These are phyloP conservation scores for Mycena olivaceomarginata DNA, from an alignment of 768 basidiomycete species.

Conservation along the genomic window DNA sequence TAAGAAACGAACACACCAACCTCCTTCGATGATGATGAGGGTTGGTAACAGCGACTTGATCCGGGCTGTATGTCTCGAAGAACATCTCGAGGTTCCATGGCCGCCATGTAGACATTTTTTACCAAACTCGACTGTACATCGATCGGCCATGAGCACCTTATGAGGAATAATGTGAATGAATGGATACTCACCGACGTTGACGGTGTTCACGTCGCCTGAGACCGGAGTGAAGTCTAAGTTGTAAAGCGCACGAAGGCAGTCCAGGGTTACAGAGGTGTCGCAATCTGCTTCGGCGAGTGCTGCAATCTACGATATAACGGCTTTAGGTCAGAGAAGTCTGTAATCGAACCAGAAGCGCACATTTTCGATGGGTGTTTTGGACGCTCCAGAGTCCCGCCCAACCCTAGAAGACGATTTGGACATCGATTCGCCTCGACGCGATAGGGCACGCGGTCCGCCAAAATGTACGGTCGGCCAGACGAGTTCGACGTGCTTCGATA, in stretches of 20 bases:
- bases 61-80: slow-evolving; percentile 27
- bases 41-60: slow-evolving; percentile 26
- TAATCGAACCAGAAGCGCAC: slow-evolving; percentile 9
- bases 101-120: slow-evolving; percentile 27
- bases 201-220: slow-evolving; percentile 19
- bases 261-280: slow-evolving; percentile 29
- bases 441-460: slow-evolving; percentile 14
- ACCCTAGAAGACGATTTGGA: background rate
- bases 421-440: slow-evolving; percentile 17
- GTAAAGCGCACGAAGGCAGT: slow-evolving; percentile 34
- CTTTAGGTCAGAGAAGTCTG: slow-evolving; percentile 7
- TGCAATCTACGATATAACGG: background rate
- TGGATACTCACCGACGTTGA: slow-evolving; percentile 22
- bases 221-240: slow-evolving; percentile 38
- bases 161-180: background rate
- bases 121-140: slow-evolving; percentile 27
- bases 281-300: slow-evolving; percentile 14
- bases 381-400: slow-evolving; percentile 26
- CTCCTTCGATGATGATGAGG: slow-evolving; percentile 22
- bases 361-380: slow-evolving; percentile 24
- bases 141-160: background rate
- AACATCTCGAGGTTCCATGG: slow-evolving; percentile 29
- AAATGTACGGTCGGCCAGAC: slow-evolving; percentile 31
- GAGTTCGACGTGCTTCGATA: slow-evolving; percentile 30
- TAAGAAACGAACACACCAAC: background rate